Evolutionary conservation across 2,329 filamentous ascomycete genomes (phyloP), one percentile per base, ranked within the genome.

Genomic region (Colletotrichum sansevieriae): DNA sequence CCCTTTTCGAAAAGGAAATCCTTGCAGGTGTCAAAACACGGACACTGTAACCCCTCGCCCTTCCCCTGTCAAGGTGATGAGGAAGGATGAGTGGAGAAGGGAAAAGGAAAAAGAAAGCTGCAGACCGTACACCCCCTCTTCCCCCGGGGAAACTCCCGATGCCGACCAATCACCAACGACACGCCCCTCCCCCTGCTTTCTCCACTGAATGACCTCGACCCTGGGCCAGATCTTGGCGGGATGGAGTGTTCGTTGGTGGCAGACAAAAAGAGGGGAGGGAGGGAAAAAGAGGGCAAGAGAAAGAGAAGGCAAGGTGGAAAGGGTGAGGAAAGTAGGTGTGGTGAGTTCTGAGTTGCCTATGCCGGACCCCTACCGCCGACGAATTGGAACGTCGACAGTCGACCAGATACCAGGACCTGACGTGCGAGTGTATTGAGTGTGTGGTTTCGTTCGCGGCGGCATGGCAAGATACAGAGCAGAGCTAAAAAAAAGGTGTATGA

Each of bases 21-120:
- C 59, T 37, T 58, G 35, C 47, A 62, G 47, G 41, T 52, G 47
- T 29, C 44, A 20, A 41, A n/a, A 9, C 11, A 11, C 39, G 51
- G 18, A 56, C 60, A 56, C 51, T 47, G 60, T 63, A 29, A n/a
- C 37, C 49, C 49, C 51, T n/a, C 13, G 39, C 46, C 25, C 25
- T 25, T n/a, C n/a, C n/a, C 52, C 52, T 22, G 4, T 4, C 47
- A 51, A 8, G 20, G 20, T 22, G 47, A 13, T 59, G 12, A 6
- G 43, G 12, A 22, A 11, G 56, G 44, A 2, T 11, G 22, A 8
- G 58, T 51, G 43, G 43, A 43, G 29, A 35, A 46, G 13, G 33
- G 1, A 22, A 20, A 37, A 37, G 29, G 10, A 54, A 54, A 10
- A 51, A 29, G 10, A 20, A 15, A 39, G 13, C 37, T 15, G 11